Conservation (phyloP, 805 yeast genomes). For the Yarrowia divulgata region DNA sequence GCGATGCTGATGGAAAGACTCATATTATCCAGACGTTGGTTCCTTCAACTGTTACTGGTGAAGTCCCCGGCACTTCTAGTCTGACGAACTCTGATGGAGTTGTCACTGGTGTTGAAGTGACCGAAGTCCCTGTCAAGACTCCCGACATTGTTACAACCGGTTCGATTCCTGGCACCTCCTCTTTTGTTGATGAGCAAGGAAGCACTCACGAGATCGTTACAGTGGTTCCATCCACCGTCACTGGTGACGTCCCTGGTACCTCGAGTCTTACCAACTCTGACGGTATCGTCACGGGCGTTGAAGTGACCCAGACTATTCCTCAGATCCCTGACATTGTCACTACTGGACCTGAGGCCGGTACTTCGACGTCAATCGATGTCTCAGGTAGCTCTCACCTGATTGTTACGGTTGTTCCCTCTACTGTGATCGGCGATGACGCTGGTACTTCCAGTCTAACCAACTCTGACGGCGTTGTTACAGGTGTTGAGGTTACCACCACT, state of each 20-base stretch:
- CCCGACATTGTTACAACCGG: neutral
- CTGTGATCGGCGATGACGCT: neutral
- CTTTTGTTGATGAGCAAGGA: neutral
- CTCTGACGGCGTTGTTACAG: neutral
- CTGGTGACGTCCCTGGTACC: neutral
- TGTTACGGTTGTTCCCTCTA: neutral
- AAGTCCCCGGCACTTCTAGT: neutral
- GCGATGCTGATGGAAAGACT: neutral
- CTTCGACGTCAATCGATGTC: neutral
- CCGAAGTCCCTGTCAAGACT: neutral
- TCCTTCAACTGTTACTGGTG: neutral
- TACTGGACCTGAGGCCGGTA: neutral
- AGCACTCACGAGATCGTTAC: neutral
- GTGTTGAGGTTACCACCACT: neutral
- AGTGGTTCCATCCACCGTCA: neutral
- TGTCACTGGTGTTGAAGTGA: neutral
- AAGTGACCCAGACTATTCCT: neutral
- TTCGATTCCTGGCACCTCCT: neutral
- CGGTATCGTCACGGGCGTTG: neutral
- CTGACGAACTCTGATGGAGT: neutral
- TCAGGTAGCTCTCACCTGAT: neutral
- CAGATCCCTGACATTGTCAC: neutral
- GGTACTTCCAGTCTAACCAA: neutral
- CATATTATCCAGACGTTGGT: neutral
- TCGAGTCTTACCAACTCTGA: neutral